A percentile compares a stretch with the other conserved stretches of the same genome.
These are phyloP conservation scores for Ascochyta lentis DNA, from an alignment of 2,329 filamentous ascomycete genomes.

Conservation along the genomic window DNA sequence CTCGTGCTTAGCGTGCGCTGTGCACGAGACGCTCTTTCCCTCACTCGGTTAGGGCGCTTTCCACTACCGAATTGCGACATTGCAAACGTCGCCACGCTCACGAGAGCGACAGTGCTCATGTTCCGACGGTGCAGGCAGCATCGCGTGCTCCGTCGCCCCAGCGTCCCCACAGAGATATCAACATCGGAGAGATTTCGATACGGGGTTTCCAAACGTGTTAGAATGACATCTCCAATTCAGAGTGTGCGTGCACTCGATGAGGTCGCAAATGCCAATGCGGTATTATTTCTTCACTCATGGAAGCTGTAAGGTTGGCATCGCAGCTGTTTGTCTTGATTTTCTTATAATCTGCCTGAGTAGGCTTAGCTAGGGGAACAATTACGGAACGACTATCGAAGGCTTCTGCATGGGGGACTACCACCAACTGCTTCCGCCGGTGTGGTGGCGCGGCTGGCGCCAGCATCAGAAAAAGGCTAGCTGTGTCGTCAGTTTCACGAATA, in stretches of 20 bases:
- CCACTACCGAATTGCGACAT: slow-evolving; percentile 11
- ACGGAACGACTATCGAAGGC: slow-evolving; percentile 18
- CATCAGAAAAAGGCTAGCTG: slow-evolving; percentile 1
- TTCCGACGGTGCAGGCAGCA: slow-evolving; percentile 1
- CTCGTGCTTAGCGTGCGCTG: slow-evolving; percentile 3
- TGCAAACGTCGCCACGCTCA: slow-evolving; percentile 10
- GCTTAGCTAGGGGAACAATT: slow-evolving; percentile 9
- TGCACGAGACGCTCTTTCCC: slow-evolving; percentile 9
- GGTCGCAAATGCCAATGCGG: slow-evolving; percentile 7
- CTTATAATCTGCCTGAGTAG: slow-evolving; percentile 7
- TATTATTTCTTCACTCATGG: neutral
- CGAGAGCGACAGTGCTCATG: neutral
- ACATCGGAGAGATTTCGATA: slow-evolving; percentile 3
- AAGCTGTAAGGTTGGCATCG: slow-evolving; percentile 6
- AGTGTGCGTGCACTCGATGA: neutral
- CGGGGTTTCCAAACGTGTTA: slow-evolving; percentile 2
- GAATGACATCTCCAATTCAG: slow-evolving; percentile 3
- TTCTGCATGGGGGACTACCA: slow-evolving; percentile 12
- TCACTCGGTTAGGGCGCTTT: neutral
- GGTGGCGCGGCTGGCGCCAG: slow-evolving; percentile 15
- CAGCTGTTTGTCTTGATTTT: slow-evolving; percentile 12
- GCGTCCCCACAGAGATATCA: slow-evolving; percentile 16
- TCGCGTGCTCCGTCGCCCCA: slow-evolving; percentile 16
- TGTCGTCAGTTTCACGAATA: slow-evolving; percentile 6
- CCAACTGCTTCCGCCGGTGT: slow-evolving; percentile 16